Conservation (phyloP, 352 stramenopile species). For the Globisporangium alternatum region DNA sequence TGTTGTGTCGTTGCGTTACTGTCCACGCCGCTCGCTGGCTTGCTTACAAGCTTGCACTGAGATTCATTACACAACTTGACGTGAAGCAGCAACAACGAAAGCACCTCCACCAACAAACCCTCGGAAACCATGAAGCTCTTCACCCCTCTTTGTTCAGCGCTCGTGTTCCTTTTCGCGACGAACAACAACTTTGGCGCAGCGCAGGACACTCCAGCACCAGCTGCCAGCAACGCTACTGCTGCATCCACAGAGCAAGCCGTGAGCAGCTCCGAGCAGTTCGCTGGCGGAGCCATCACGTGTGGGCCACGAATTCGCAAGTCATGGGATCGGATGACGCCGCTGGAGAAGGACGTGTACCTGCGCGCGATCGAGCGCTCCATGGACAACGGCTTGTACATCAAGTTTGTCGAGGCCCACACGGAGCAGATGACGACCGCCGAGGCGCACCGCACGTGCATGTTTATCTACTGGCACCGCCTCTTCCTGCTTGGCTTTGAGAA, state of each 20-base stretch:
- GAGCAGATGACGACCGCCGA: slow-evolving; percentile 79
- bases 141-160: background rate
- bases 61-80: slow-evolving; percentile 5
- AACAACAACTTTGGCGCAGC: background rate
- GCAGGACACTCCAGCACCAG: slow-evolving; percentile 4
- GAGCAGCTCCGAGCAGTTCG: slow-evolving; percentile 12
- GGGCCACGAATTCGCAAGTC: slow-evolving; percentile 73
- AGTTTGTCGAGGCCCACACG: slow-evolving; percentile 86
- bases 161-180: background rate
- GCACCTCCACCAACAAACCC: background rate
- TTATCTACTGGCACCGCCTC: slow-evolving; percentile 84
- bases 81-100: slow-evolving; percentile 4
- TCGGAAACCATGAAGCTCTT: slow-evolving; percentile 14
- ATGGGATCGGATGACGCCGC: slow-evolving; percentile 56
- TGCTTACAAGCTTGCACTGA: background rate
- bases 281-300: slow-evolving; percentile 21
- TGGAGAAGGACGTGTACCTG: slow-evolving; percentile 76
- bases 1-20: background rate
- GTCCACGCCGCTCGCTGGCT: background rate
- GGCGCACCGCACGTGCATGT: slow-evolving; percentile 87
- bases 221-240: background rate
- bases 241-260: background rate
- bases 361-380: slow-evolving; percentile 68
- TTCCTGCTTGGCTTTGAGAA: slow-evolving; percentile 85
- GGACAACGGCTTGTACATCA: slow-evolving; percentile 83